phyloP scores from a whole-genome alignment of 1,139 yeast species.

The Scheffersomyces stambukii region DNA sequence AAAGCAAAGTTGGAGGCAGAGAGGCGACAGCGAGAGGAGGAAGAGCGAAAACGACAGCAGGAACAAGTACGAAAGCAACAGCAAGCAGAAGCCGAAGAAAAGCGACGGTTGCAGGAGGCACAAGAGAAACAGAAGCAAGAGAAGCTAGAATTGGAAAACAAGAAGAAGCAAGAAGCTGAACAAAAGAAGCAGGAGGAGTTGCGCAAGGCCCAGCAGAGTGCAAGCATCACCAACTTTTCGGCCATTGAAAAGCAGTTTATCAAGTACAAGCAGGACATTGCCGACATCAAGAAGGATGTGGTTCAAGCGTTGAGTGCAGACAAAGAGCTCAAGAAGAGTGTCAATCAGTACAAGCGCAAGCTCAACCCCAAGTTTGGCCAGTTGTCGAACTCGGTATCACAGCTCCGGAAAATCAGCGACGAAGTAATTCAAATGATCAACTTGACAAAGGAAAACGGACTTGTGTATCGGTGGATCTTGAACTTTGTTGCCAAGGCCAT shows the following conservation, averaged over 20 bases:
- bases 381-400: constrained; percentile 65
- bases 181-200: constrained; percentile 8
- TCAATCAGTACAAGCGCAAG: constrained; percentile 54
- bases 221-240: constrained; percentile 27
- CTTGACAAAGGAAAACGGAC: constrained; percentile 36
- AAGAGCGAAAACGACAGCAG: constrained; percentile 9
- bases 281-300: constrained; percentile 55
- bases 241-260: constrained; percentile 44
- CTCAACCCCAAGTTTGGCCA: constrained; percentile 91
- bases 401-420: constrained; percentile 47
- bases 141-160: constrained; percentile 10
- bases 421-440: constrained; percentile 50
- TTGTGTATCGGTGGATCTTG: constrained; percentile 67
- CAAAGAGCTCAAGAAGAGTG: constrained; percentile 38
- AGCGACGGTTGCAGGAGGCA: constrained; percentile 7
- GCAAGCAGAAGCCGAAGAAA: constrained; percentile 13
- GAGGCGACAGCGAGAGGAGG: constrained; percentile 7
- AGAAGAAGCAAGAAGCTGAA: constrained; percentile 9
- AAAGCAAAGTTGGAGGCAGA: constrained; percentile 7
- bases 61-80: constrained; percentile 8
- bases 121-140: constrained; percentile 12
- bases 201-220: constrained; percentile 12
- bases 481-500: constrained; percentile 82
- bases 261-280: constrained; percentile 53
- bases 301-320: constrained; percentile 44